Evolutionary conservation across 1,284 basidiomycete species (phyloP), one percentile per base, ranked within the genome.

Genomic region (Leccinum ponderosum): DNA sequence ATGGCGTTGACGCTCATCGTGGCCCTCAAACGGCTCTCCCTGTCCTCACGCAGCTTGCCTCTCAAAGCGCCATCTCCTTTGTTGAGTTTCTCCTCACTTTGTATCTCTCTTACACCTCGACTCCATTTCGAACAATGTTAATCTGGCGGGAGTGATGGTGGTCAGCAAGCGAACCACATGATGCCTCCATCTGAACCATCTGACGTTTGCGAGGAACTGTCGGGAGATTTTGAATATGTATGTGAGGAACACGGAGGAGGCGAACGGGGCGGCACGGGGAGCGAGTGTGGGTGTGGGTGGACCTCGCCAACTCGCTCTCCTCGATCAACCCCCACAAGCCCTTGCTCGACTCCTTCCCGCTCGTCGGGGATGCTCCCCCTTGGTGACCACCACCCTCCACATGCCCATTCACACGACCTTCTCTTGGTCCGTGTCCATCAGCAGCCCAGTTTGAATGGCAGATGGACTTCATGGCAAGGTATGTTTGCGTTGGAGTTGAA

Each of bases 101-200:
- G 84, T 83, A 29, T 91, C 90, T 0, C 81, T 98, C 4, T 81
- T 98, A 1, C 95, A 98, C 74, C 86, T 98, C 53, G 94, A 95
- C 74, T 78, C 95, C 31, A 95, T 93, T 0, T 77, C 83, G 68
- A 96, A 96, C 73, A 78, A 81, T 5, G 80, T 98, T 44, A 94
- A 94, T 67, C 83, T 96, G 35, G 95, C 95, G 0, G 95, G 94
- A 14, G 92, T 98, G 6, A 90, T 98, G 85, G 96, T 96, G 0
- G 83, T 98, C 14, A 90, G 87, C 51, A 90, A 71, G 83, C 80
- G 53, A 99, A 98, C 70, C 83, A 86, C 57, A 83, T 87, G 17
- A 87, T 98, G 80, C 72, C 80, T 99, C 55, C 97, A 99, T 76
- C 75, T 98, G 52, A 92, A 95, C 68, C 15, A 39, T n/a, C 15